Percentiles rank a stretch among this genome's conserved stretches.
phyloP scores from a whole-genome alignment of 768 basidiomycete genomes.

The Tremella mesenterica region DNA sequence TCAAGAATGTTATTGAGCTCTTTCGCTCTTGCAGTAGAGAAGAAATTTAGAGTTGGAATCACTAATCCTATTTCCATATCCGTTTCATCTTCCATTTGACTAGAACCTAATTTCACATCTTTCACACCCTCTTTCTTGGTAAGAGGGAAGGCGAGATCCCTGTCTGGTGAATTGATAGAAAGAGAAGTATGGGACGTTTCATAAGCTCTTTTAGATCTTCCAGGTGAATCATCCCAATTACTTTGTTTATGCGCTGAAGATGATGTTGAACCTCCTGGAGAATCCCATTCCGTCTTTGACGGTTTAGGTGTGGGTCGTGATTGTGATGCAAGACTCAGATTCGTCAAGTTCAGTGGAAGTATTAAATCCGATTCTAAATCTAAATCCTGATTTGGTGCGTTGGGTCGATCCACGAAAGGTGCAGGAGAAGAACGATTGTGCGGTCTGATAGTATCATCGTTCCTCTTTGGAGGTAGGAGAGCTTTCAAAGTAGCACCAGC shows the following conservation, averaged over 20 bases:
- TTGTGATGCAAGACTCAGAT: conserved; percentile 30
- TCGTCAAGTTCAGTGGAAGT: conserved; percentile 36
- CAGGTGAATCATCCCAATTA: conserved; percentile 3
- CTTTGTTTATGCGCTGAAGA: conserved; percentile 8
- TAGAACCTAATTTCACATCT: conserved; percentile 7
- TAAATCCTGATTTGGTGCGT: conserved; percentile 10
- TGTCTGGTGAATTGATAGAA: not conserved
- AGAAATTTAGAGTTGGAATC: conserved; percentile 33
- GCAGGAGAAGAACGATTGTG: not conserved
- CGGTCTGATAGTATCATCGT: not conserved
- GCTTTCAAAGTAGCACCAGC: conserved; percentile 40
- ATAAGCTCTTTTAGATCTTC: conserved; percentile 9
- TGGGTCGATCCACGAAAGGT: no score
- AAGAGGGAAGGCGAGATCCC: conserved; percentile 1
- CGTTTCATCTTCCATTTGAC: conserved; percentile 27
- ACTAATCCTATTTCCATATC: conserved; percentile 37
- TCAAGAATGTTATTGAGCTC: conserved; percentile 40
- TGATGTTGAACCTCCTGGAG: conserved; percentile 14
- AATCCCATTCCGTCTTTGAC: conserved; percentile 22
- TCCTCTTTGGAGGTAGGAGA: conserved; percentile 26
- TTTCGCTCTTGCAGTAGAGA: conserved; percentile 22
- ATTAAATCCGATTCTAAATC: conserved; percentile 34
- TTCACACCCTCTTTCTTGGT: conserved; percentile 14
- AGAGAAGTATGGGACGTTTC: conserved; percentile 17
- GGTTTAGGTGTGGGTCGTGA: conserved; percentile 4